These are phyloP conservation scores for Ploettnerulaceae sp. DNA, from an alignment of 2,329 filamentous ascomycete genomes.

Conservation along the genomic window DNA sequence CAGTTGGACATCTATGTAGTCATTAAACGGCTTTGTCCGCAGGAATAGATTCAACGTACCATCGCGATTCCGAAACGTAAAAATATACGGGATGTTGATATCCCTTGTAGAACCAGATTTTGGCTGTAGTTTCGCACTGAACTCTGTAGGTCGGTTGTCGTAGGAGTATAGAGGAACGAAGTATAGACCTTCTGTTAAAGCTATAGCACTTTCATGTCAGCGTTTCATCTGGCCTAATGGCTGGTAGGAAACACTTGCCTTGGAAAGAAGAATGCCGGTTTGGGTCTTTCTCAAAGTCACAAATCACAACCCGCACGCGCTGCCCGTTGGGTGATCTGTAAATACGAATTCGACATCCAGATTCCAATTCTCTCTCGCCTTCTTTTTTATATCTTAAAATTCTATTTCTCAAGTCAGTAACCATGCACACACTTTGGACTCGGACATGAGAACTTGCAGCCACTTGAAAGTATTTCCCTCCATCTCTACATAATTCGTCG, in stretches of 20 bases:
- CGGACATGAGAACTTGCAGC: not conserved
- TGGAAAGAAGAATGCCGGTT: not conserved
- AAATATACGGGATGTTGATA: not conserved
- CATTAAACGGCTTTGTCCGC: not conserved
- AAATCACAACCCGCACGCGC: conserved; percentile 3
- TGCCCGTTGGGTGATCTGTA: not conserved
- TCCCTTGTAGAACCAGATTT: not conserved
- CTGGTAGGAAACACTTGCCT: not conserved
- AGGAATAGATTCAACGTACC: not conserved
- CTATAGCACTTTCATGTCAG: not conserved
- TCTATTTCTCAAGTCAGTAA: not conserved
- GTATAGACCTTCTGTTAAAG: not conserved
- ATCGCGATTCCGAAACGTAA: not conserved
- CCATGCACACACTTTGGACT: not conserved
- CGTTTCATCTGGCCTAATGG: not conserved
- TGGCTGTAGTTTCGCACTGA: conserved; percentile 1
- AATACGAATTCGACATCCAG: conserved; percentile 1
- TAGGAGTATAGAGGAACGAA: conserved; percentile 5
- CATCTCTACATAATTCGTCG: conserved; percentile 2
- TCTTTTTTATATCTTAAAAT: conserved; percentile 2
- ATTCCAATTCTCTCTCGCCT: not conserved
- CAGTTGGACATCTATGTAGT: not conserved
- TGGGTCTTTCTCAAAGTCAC: conserved; percentile 2
- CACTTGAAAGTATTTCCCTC: not conserved
- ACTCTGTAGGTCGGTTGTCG: not conserved